A percentile compares a stretch with the other conserved stretches of the same genome.
Conservation (phyloP, 2,329 filamentous ascomycete species). For the Metarhizium humberi region DNA sequence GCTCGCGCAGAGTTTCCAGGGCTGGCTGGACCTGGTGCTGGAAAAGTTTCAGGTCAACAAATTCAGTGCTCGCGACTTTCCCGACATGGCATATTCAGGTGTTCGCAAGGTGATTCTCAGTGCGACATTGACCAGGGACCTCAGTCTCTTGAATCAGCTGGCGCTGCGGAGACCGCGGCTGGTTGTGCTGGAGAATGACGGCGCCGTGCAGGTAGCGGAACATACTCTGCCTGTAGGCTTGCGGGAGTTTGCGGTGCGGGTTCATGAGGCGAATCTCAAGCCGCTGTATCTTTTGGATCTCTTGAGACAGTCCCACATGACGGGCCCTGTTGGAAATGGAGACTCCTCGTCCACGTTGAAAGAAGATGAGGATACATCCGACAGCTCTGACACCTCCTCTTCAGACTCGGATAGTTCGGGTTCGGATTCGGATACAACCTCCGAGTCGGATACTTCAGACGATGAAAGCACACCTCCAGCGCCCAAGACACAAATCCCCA, state of each 20-base stretch:
- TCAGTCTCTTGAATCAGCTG: conserved; percentile 68
- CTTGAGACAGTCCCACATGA: conserved; percentile 48
- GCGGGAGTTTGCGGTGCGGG: conserved; percentile 56
- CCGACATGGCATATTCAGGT: conserved; percentile 39
- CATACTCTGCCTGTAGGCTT: conserved; percentile 53
- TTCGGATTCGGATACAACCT: conserved; percentile 22
- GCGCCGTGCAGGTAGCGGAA: conserved; percentile 32
- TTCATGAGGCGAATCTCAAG: conserved; percentile 62
- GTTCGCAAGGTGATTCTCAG: conserved; percentile 80
- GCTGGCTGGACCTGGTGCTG: conserved; percentile 72
- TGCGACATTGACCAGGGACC: conserved; percentile 83
- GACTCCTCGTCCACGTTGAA: background rate
- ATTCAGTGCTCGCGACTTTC: conserved; percentile 43
- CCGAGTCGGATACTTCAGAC: conserved; percentile 18
- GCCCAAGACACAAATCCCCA: conserved; percentile 21
- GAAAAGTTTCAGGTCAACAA: conserved; percentile 43
- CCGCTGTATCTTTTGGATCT: conserved; percentile 79
- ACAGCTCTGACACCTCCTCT: conserved; percentile 14
- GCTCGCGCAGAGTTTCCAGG: conserved; percentile 84
- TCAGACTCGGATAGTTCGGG: conserved; percentile 18
- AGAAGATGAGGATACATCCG: conserved; percentile 6
- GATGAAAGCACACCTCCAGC: background rate
- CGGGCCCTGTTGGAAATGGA: conserved; percentile 9
- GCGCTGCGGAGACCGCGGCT: conserved; percentile 65
- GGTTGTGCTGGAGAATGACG: conserved; percentile 58